phyloP scores from a whole-genome alignment of 75 land plant genomes.

The Selaginella tamariscina region DNA sequence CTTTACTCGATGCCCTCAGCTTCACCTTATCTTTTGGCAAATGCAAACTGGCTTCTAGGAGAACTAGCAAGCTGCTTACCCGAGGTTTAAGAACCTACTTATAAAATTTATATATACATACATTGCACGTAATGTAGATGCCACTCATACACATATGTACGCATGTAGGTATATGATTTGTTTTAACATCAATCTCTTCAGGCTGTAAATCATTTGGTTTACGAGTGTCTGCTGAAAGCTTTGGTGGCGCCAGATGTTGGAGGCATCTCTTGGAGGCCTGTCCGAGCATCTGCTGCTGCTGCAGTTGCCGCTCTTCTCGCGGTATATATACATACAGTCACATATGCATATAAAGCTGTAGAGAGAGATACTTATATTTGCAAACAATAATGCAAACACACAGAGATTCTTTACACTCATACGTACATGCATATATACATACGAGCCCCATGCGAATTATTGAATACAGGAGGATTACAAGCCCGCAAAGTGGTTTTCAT shows the following conservation, averaged over 20 bases:
- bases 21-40: constrained; percentile 59
- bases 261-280: constrained; percentile 54
- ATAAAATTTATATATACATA: too few species aligned
- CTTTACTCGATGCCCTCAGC: constrained; percentile 35
- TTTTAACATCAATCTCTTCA: constrained; percentile 16
- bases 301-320: constrained; percentile 57
- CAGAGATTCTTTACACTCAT: too few species aligned
- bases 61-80: constrained; percentile 71
- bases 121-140: too few species aligned
- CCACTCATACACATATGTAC: too few species aligned
- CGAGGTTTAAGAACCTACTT: constrained; percentile 36
- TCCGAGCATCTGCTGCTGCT: constrained; percentile 64
- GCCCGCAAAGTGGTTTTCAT: constrained; percentile 60
- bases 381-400: neutral
- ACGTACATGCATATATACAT: too few species aligned
- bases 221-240: constrained; percentile 53
- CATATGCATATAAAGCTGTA: neutral
- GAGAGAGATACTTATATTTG: neutral
- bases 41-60: constrained; percentile 86
- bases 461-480: constrained; percentile 54
- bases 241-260: constrained; percentile 45
- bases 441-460: neutral
- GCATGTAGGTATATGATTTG: too few species aligned
- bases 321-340: constrained; percentile 22
- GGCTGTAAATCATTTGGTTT: constrained; percentile 52